These are phyloP conservation scores for Alisma plantagoaquatica DNA, from an alignment of 106 monocot genomes.

Conservation along the genomic window DNA sequence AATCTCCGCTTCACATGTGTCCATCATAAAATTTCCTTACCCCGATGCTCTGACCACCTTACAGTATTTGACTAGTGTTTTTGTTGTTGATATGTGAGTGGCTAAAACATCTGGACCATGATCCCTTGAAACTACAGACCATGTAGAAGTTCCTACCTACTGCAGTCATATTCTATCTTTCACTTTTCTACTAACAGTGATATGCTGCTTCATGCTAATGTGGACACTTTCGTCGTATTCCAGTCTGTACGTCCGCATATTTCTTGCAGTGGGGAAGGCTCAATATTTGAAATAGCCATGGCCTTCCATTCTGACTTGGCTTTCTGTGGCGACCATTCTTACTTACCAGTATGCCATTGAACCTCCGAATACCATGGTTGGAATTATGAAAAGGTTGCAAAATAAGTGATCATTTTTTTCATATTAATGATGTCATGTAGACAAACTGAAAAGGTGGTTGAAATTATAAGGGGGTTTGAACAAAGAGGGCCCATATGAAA, in stretches of 20 bases:
- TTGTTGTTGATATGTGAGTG: slow-evolving; percentile 49
- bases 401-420: too few species aligned
- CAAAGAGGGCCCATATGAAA: too few species aligned
- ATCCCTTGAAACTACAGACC: slow-evolving; percentile 25
- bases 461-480: too few species aligned
- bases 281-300: slow-evolving; percentile 72
- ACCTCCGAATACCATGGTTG: too few species aligned
- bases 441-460: too few species aligned
- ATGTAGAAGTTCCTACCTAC: slow-evolving; percentile 77
- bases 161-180: slow-evolving; percentile 67
- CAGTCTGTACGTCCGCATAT: slow-evolving; percentile 74
- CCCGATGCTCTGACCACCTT: slow-evolving; percentile 67
- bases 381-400: too few species aligned
- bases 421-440: too few species aligned
- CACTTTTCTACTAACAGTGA: slow-evolving; percentile 79
- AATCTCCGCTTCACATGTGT: slow-evolving; percentile 69
- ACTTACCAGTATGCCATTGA: too few species aligned
- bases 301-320: slow-evolving; percentile 36
- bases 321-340: too few species aligned
- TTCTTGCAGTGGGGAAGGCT: slow-evolving; percentile 76
- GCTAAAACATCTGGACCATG: slow-evolving; percentile 44
- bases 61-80: slow-evolving; percentile 63
- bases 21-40: slow-evolving; percentile 83
- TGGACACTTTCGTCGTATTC: slow-evolving; percentile 69
- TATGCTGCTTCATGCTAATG: slow-evolving; percentile 69